Base-by-base conservation (phyloP, 805 yeast species). In the Candida takata region DNA sequence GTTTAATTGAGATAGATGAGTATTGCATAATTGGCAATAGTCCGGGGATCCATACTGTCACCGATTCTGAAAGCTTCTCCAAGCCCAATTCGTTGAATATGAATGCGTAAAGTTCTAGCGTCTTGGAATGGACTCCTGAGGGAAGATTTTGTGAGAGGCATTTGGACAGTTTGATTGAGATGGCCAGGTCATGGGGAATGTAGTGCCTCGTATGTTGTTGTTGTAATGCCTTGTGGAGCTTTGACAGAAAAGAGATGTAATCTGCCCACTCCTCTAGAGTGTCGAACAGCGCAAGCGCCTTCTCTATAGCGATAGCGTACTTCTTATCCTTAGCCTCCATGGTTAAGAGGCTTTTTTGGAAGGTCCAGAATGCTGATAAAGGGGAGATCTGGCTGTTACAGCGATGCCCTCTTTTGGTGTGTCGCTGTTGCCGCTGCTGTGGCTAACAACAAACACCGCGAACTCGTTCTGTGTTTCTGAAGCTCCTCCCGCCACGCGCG, bases 261-360 rank as follows among this genome's bases (percentile, higher is more conserved):
- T 92, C 98, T 11, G 98, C 97, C 99, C 99, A 92, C 63, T 92
- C 98, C 23, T 78, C 83, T 2, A 87, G 81, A 2, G 83, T 62
- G 35, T 85, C 95, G 62, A 90, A 90, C 14, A 74, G 67, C 6
- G 72, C 69, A 16, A 92, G 64, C 0, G 92, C 84, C 45, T 79
- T 73, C 35, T 83, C 90, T 10, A 90, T 70, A 38, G 70, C 77
- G n/a, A 73, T 66, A 15, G 67, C 62, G 51, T 78, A 81, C 41
- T 82, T 77, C 61, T 74, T 81, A 52, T 82, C 88, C 49, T 77
- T 77, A 1, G 87, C 60, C 35, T 69, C 72, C 50, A 73, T 45
- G 18, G 32, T 16, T 18, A 20, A 10, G 10, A 20, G 23, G 23
- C 9, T 20, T 20, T 10, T 20, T 20, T 20, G 23, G 31, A 17